Conservation (phyloP, 78 protist genomes). For the Planoprotostelium fungivorum region DNA sequence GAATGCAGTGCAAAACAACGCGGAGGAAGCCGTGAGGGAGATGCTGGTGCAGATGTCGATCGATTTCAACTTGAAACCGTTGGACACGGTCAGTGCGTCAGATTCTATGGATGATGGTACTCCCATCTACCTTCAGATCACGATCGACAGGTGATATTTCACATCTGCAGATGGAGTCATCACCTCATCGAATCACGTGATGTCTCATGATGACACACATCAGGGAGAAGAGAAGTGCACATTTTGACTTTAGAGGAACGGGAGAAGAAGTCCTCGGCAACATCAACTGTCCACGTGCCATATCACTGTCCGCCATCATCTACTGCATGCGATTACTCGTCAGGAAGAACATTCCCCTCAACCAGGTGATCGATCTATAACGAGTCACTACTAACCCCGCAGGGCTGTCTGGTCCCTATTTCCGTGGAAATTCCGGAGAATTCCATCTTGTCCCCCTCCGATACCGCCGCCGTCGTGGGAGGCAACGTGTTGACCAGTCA, state of each 20-base stretch:
- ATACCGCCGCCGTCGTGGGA: constrained; percentile 88
- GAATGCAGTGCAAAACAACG: constrained; percentile 69
- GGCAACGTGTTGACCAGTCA: constrained; percentile 94
- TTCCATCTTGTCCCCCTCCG: constrained; percentile 68
- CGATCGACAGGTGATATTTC: constrained; percentile 46
- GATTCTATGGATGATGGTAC: constrained; percentile 95
- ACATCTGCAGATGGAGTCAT: neutral
- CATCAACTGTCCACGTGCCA: constrained; percentile 84
- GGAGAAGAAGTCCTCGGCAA: constrained; percentile 80
- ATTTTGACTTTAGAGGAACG: constrained; percentile 85
- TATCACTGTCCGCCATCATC: constrained; percentile 80
- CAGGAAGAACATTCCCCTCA: constrained; percentile 85
- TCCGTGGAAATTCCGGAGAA: constrained; percentile 52
- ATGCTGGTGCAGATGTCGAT: constrained; percentile 38
- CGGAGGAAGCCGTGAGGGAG: constrained; percentile 81
- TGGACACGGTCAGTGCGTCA: constrained; percentile 28
- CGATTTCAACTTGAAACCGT: constrained; percentile 5
- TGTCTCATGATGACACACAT: neutral
- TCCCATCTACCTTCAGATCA: constrained; percentile 55
- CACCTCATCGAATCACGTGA: neutral
- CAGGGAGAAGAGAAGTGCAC: constrained; percentile 34
- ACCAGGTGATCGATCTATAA: constrained; percentile 50
- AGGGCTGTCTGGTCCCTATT: constrained; percentile 81
- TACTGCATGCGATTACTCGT: constrained; percentile 86
- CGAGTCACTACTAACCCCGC: neutral